These are phyloP conservation scores for Petunia secreta DNA, from an alignment of 257 asterid genomes.

Conservation along the genomic window DNA sequence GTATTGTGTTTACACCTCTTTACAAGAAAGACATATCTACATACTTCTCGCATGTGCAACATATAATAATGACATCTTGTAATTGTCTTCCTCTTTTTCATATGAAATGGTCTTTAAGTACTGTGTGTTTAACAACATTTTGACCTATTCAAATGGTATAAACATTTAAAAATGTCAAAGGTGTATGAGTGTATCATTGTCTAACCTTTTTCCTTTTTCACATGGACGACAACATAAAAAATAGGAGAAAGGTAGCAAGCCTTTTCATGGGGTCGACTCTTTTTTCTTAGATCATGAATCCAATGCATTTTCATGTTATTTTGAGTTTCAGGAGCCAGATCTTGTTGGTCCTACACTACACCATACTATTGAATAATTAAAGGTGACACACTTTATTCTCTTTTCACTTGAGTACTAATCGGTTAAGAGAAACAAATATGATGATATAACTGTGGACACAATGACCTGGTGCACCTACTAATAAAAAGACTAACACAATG, in stretches of 20 bases:
- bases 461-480: conserved; percentile 21
- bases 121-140: background rate
- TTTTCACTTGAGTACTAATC: conserved; percentile 13
- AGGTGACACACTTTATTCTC: background rate
- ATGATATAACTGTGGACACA: conserved; percentile 21
- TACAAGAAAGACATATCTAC: background rate
- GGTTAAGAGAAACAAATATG: conserved; percentile 14
- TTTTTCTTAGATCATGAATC: conserved; percentile 20
- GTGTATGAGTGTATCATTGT: conserved; percentile 15
- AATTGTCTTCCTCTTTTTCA: background rate
- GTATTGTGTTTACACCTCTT: background rate
- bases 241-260: background rate
- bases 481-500: background rate
- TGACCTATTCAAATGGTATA: background rate
- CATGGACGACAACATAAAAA: conserved; percentile 21
- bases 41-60: background rate
- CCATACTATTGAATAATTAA: conserved; percentile 24
- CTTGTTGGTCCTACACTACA: conserved; percentile 46
- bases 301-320: conserved; percentile 35
- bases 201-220: conserved; percentile 6
- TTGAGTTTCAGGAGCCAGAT: conserved; percentile 43
- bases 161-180: background rate
- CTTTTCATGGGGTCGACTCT: conserved; percentile 7
- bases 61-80: background rate
- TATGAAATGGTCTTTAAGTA: background rate